Conservation (phyloP, 2,329 filamentous ascomycete species). For the Aspergillus amoenus region DNA sequence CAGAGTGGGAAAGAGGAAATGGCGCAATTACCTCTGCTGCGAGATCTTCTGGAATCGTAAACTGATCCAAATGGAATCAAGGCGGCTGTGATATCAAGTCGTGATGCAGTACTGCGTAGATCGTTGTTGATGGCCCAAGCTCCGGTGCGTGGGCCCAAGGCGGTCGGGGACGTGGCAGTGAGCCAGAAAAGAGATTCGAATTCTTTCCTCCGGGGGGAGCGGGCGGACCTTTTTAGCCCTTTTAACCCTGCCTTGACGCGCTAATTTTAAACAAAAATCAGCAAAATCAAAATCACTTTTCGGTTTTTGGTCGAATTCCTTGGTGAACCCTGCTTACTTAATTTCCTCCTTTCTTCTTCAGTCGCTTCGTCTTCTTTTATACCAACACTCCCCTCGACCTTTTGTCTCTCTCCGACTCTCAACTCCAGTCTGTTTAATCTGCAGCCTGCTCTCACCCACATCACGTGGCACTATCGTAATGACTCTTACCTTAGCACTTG, state of each 20-base stretch:
- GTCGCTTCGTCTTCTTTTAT: not conserved
- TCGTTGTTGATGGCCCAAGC: slow-evolving; percentile 3
- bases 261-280: slow-evolving; percentile 22
- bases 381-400: not conserved
- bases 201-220: slow-evolving; percentile 18
- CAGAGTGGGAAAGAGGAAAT: not conserved
- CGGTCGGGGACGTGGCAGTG: slow-evolving; percentile 14
- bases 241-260: slow-evolving; percentile 34
- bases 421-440: not conserved
- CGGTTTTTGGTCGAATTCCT: slow-evolving; percentile 4
- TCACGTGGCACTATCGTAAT: not conserved
- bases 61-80: not conserved
- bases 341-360: slow-evolving; percentile 1
- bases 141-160: slow-evolving; percentile 20
- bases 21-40: slow-evolving; percentile 3
- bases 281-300: slow-evolving; percentile 6
- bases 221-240: slow-evolving; percentile 29
- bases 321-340: slow-evolving; percentile 6
- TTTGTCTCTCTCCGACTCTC: not conserved
- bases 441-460: not conserved
- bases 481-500: slow-evolving; percentile 14
- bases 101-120: not conserved
- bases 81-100: not conserved
- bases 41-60: not conserved
- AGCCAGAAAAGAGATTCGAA: slow-evolving; percentile 18